phyloP scores from a whole-genome alignment of 2,329 filamentous ascomycete genomes.

The Hymenoscyphus scutula region DNA sequence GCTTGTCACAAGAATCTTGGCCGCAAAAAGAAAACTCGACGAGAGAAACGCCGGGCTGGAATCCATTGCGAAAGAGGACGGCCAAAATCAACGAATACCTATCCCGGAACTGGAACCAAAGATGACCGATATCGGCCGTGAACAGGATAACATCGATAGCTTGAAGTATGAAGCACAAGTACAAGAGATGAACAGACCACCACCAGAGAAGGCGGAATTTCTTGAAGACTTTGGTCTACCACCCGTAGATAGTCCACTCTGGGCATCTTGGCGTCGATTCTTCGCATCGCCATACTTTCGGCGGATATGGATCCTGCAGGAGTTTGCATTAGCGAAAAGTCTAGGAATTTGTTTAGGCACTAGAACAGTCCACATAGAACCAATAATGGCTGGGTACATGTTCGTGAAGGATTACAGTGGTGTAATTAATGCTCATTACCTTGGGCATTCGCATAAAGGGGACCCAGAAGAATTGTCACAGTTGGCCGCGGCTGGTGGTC shows the following conservation, averaged over 20 bases:
- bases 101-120: not conserved
- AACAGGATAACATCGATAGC: not conserved
- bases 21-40: not conserved
- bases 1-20: not conserved
- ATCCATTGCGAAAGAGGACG: not conserved
- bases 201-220: not conserved
- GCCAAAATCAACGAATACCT: not conserved
- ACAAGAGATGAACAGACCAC: not conserved
- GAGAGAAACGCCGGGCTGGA: not conserved
- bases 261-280: not conserved
- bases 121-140: not conserved
- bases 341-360: not conserved
- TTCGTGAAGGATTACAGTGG: not conserved
- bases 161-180: not conserved
- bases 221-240: not conserved
- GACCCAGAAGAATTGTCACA: not conserved
- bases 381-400: not conserved
- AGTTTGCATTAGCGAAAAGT: not conserved
- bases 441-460: not conserved
- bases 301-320: constrained; percentile 3
- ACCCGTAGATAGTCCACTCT: constrained; percentile 1
- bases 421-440: not conserved
- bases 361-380: not conserved
- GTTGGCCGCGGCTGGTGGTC: not conserved
- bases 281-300: not conserved